These are phyloP conservation scores for Cyberlindnera mississippiensis DNA, from an alignment of 805 yeast genomes.

Conservation along the genomic window DNA sequence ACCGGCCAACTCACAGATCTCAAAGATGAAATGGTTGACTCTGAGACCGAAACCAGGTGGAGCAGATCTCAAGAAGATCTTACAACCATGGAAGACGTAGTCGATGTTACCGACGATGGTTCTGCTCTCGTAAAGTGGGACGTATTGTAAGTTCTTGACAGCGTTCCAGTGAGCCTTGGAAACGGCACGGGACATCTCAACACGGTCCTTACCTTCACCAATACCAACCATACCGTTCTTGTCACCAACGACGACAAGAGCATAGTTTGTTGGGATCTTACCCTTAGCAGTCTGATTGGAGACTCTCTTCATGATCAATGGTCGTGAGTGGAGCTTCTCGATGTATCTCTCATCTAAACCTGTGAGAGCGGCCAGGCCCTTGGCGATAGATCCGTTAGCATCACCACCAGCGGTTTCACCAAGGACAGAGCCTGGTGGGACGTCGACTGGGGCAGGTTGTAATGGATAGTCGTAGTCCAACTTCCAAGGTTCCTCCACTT, in stretches of 20 bases:
- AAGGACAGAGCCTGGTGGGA: slow-evolving; percentile 45
- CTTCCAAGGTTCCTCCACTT: slow-evolving; percentile 46
- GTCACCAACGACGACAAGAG: slow-evolving; percentile 88
- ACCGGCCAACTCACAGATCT: slow-evolving; percentile 90
- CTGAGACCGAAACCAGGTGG: slow-evolving; percentile 93
- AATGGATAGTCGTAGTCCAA: slow-evolving; percentile 48
- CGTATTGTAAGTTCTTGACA: slow-evolving; percentile 71
- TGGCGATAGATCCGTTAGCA: slow-evolving; percentile 35
- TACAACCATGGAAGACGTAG: slow-evolving; percentile 82
- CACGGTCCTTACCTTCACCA: slow-evolving; percentile 91
- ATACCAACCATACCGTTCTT: slow-evolving; percentile 89
- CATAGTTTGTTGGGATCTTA: slow-evolving; percentile 76
- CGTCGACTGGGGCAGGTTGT: slow-evolving; percentile 52
- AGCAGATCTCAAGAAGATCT: slow-evolving; percentile 75
- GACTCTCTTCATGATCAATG: slow-evolving; percentile 72
- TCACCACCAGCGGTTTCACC: slow-evolving; percentile 23
- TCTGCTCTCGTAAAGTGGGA: slow-evolving; percentile 88
- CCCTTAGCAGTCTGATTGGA: slow-evolving; percentile 92
- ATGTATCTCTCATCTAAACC: slow-evolving; percentile 64
- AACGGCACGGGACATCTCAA: slow-evolving; percentile 69
- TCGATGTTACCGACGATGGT: slow-evolving; percentile 84
- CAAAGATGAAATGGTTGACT: slow-evolving; percentile 85
- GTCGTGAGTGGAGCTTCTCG: slow-evolving; percentile 56
- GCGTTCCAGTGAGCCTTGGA: slow-evolving; percentile 92
- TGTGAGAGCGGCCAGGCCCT: slow-evolving; percentile 56